Evolutionary conservation across 2,329 filamentous ascomycete species (phyloP).

Genomic region (Rutstroemia sydowiana): DNA sequence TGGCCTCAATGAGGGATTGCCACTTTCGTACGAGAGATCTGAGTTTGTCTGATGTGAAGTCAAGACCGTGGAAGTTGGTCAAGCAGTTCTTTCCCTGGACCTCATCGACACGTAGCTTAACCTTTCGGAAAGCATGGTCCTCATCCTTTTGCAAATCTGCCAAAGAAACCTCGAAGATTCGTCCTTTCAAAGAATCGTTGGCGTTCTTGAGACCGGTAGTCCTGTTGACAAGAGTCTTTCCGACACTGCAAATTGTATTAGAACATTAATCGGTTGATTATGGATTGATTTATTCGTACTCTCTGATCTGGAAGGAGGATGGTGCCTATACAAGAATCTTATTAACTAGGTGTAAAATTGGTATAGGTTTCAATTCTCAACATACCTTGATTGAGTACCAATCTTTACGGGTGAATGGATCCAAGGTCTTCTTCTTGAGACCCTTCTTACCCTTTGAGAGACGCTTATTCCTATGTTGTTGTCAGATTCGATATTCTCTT

Average conservation of each 20-base stretch:
- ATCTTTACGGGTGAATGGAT: slow-evolving; percentile 98
- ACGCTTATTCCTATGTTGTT: slow-evolving; percentile 82
- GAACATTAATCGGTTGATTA: slow-evolving; percentile 21
- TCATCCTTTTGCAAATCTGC: slow-evolving; percentile 99
- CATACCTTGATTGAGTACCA: slow-evolving; percentile 95
- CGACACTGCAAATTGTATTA: slow-evolving; percentile 63
- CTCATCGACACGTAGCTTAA: slow-evolving; percentile 97
- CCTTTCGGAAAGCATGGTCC: slow-evolving; percentile 99
- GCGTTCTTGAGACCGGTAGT: slow-evolving; percentile 99
- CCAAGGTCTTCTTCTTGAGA: slow-evolving; percentile 97
- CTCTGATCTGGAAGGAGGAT: slow-evolving; percentile 89
- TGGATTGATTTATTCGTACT: slow-evolving; percentile 50
- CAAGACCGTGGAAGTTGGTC: slow-evolving; percentile 99
- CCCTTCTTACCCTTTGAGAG: slow-evolving; percentile 99
- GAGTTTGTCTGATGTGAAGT: slow-evolving; percentile 99
- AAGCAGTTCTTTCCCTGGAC: slow-evolving; percentile 99
- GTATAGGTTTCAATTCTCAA: slow-evolving; percentile 8
- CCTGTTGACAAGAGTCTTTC: slow-evolving; percentile 99
- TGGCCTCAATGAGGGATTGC: slow-evolving; percentile 99
- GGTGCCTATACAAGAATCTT: slow-evolving; percentile 59
- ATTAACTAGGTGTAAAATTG: slow-evolving; percentile 22
- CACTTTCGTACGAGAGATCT: slow-evolving; percentile 99
- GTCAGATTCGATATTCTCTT: slow-evolving; percentile 23
- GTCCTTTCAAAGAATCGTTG: slow-evolving; percentile 97
- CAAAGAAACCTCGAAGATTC: slow-evolving; percentile 97